Evolutionary conservation across 257 asterid species (phyloP).

Genomic region (Nicotiana otophora): DNA sequence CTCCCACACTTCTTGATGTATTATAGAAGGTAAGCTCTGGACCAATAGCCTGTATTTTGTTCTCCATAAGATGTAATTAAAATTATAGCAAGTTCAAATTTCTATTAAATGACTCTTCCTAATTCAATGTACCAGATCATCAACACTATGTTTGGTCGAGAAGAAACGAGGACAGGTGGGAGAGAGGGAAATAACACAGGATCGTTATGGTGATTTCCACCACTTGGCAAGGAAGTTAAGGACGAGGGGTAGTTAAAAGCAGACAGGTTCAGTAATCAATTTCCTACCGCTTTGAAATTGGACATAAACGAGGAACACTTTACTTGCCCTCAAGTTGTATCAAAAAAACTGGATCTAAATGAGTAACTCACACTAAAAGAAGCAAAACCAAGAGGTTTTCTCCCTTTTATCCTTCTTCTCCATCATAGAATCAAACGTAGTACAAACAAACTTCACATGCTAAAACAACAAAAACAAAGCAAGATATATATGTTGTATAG

Average conservation of each 20-base stretch:
- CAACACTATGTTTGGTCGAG: neutral
- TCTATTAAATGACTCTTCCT: neutral
- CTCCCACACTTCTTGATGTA: slow-evolving; percentile 58
- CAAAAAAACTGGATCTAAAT: neutral
- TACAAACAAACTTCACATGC: neutral
- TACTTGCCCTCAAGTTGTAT: neutral
- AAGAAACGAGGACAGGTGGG: neutral
- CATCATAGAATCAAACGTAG: neutral
- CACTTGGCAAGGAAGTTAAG: slow-evolving; percentile 1
- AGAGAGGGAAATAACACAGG: neutral
- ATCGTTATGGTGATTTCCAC: neutral
- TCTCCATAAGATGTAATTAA: slow-evolving; percentile 17
- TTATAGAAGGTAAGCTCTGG: slow-evolving; percentile 96
- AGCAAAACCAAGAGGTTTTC: neutral
- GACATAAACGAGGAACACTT: neutral
- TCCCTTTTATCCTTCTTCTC: neutral
- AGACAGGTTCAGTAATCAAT: neutral
- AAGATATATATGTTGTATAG: neutral
- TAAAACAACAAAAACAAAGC: neutral
- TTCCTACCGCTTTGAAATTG: neutral
- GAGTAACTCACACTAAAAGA: neutral
- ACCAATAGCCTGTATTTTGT: slow-evolving; percentile 69
- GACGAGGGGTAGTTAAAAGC: neutral
- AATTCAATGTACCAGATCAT: neutral
- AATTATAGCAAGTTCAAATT: slow-evolving; percentile 7